Base-by-base conservation (phyloP, 202 grass and related monocot species). In the Panicum hallii region DNA sequence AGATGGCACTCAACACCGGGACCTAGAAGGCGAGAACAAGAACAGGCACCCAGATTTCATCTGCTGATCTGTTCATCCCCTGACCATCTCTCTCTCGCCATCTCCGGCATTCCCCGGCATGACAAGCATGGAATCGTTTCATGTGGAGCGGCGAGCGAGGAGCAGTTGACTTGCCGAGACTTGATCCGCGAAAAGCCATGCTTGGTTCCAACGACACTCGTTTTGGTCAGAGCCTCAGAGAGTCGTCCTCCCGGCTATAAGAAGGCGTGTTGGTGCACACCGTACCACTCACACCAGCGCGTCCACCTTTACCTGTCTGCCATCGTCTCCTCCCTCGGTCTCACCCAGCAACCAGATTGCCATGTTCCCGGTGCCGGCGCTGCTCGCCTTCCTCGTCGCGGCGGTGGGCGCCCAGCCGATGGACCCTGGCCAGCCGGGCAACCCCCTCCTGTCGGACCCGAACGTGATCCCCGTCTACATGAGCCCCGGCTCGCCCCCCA, bases 91-190 rank as follows among this genome's bases (percentile, higher is more conserved):
- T n/a, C 26, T 19, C 16, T 19, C 54, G 40, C 41, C 58, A 55
- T 87, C 64, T 11, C 79, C 72, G 15, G 40, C 41, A 14, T 66
- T 87, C 17, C 72, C 84, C 61, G 67, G 79, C 36, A 40, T 26
- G 74, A 10, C 67, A 90, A 74, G 84, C 88, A 50, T 79, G 84
- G 88, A 83, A 90, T 83, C 84, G 7, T 90, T 75, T 83, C 88
- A 87, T 87, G 88, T 83, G 88, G 67, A 71, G 61, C 38, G 41
- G 48, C 19, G 41, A 89, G 52, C 20, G 42, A 11, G 16, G 15
- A 30, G 42, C 49, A 87, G 84, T 87, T 87, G 88, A 87, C 88
- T 66, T 79, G 23, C 68, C 50, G 58, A 62, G 81, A 84, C 68
- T 88, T 79, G 74, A 44, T 66, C 23, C 56, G 41, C 28, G 47